Percentiles rank a stretch among this genome's conserved stretches.
These are phyloP conservation scores for Oryza punctata DNA, from an alignment of 176 grass and related monocot species.

Conservation along the genomic window DNA sequence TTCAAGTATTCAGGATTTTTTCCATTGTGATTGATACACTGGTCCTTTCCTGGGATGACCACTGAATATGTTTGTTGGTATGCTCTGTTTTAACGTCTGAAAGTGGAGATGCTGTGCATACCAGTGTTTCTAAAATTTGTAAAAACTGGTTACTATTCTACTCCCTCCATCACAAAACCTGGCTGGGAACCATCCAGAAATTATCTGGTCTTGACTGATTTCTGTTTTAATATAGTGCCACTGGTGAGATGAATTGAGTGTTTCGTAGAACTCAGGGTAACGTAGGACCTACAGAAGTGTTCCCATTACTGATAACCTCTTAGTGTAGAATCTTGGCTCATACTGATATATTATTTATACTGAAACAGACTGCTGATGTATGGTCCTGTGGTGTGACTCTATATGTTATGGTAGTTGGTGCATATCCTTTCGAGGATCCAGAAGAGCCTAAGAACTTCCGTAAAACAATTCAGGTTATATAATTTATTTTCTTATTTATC, in stretches of 20 bases:
- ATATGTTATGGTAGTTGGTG: constrained; percentile 80
- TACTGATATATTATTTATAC: constrained; percentile 28
- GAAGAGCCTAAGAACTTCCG: constrained; percentile 81
- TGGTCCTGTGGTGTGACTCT: constrained; percentile 86
- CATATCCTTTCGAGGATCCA: constrained; percentile 85
- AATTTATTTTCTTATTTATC: constrained; percentile 9
- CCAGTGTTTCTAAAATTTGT: background rate
- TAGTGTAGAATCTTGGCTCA: background rate
- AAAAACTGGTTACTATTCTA: background rate
- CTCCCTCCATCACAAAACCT: background rate
- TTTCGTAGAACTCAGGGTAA: background rate
- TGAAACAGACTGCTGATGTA: constrained; percentile 77
- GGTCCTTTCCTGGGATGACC: background rate
- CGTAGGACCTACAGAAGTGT: background rate
- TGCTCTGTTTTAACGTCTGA: constrained; percentile 24
- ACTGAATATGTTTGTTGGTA: constrained; percentile 4
- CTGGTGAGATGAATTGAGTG: background rate
- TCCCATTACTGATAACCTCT: background rate
- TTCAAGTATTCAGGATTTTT: background rate
- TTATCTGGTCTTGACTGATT: constrained; percentile 18
- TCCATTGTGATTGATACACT: background rate
- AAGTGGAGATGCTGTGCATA: background rate
- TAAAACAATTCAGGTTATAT: constrained; percentile 66
- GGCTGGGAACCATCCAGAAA: background rate
- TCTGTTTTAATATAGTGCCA: constrained; percentile 16